Base-by-base conservation (phyloP, 2,329 filamentous ascomycete species). In the Xylaria sp. region DNA sequence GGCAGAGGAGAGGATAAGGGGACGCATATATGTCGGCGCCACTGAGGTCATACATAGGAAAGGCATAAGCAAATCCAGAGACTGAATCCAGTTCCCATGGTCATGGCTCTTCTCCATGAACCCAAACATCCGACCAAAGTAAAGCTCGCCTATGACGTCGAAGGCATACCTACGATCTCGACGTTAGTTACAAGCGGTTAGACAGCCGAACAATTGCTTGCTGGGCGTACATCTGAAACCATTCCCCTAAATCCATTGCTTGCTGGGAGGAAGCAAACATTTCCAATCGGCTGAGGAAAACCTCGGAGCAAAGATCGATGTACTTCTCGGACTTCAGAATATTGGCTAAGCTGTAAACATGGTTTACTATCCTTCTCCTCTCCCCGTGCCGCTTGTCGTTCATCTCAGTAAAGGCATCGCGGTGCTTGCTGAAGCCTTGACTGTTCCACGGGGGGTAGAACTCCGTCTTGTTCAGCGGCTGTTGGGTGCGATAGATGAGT, bases 61-160 rank as follows among this genome's bases (percentile, higher is more conserved):
- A 39, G 69, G 71, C 69, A 73, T 69, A 44, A 73, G 82, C 65
- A 82, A 84, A 0, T 75, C 74, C 6, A 73, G 41, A 6, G 71
- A 73, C 32, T 64, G 63, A 52, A 73, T 71, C 71, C 71, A 73
- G 28, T 65, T 60, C 8, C 41, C 60, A 32, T 73, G 69, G 34
- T 73, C 71, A 57, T 70, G 65, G 23, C 48, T 61, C 15, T 69
- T 71, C 56, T 71, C 63, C 55, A 73, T 64, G 48, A 73, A 73
- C 12, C 71, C 71, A 39, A 71, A 73, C 66, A 67, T 65, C 25
- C 59, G 58, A 39, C 69, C 71, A 59, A 73, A 71, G 48, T 69
- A 73, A 46, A 73, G 66, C 69, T 73, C 71, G 25, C 71, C 71
- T n/a, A 73, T 62, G 39, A 73, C 71, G 25, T 73, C 71, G 41